Evolutionary conservation across 148 eudicot species (phyloP).

Genomic region (Salicornia ramosissima): DNA sequence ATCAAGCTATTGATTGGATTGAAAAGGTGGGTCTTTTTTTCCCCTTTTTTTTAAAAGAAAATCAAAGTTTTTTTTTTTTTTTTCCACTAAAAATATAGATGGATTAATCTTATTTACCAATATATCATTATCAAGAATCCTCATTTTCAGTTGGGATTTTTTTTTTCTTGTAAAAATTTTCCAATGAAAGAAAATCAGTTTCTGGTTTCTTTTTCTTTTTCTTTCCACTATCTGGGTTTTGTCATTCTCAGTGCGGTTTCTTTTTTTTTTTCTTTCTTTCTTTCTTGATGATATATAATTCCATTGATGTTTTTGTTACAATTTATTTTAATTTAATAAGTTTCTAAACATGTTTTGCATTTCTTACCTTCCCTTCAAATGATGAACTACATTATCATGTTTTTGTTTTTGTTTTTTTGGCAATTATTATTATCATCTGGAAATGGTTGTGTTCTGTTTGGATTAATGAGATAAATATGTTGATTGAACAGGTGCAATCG

Average conservation of each 20-base stretch:
- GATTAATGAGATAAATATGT: slow-evolving; percentile 6
- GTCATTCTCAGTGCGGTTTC: slow-evolving; percentile 7
- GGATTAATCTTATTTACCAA: background rate
- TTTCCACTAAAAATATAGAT: background rate
- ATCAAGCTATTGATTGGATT: slow-evolving; percentile 67
- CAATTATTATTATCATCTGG: background rate
- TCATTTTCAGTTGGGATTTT: background rate
- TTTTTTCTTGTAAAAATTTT: background rate
- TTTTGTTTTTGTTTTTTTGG: background rate
- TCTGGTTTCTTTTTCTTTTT: background rate
- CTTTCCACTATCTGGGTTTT: background rate
- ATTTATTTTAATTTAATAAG: background rate
- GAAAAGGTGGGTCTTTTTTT: slow-evolving; percentile 46
- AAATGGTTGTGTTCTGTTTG: background rate
- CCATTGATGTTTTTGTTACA: background rate
- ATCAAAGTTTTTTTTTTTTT: background rate
- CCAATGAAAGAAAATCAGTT: background rate
- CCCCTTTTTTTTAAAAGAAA: too few relatives aligned
- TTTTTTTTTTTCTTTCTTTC: background rate
- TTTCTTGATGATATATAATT: background rate
- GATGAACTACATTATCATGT: slow-evolving; percentile 12
- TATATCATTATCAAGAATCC: background rate
- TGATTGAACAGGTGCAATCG: slow-evolving; percentile 53
- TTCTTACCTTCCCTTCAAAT: slow-evolving; percentile 22
- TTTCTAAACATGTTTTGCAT: slow-evolving; percentile 28